Evolutionary conservation across 2,329 filamentous ascomycete genomes (phyloP).

Genomic region (Colletotrichum abscissum): DNA sequence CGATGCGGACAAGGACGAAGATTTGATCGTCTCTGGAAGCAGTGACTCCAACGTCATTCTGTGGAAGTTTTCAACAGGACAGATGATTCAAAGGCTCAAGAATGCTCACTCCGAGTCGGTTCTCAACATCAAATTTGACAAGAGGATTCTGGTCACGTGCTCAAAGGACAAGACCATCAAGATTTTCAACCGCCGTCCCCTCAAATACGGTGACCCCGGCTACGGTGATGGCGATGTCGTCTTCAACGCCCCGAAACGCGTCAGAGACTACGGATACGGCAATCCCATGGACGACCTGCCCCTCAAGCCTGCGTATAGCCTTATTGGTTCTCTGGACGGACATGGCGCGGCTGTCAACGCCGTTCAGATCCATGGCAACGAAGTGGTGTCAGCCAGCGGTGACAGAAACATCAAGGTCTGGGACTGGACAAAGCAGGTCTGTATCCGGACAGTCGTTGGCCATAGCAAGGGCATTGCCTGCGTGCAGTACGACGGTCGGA

Average conservation of each 20-base stretch:
- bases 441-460: slow-evolving; percentile 82
- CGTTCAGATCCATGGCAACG: slow-evolving; percentile 86
- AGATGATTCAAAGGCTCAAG: slow-evolving; percentile 80
- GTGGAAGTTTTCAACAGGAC: slow-evolving; percentile 92
- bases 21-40: slow-evolving; percentile 94
- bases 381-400: slow-evolving; percentile 94
- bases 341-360: slow-evolving; percentile 95
- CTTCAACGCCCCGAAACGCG: slow-evolving; percentile 62
- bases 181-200: slow-evolving; percentile 84
- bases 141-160: slow-evolving; percentile 91
- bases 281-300: slow-evolving; percentile 58
- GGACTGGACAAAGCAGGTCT: slow-evolving; percentile 85
- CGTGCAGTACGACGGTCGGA: slow-evolving; percentile 93
- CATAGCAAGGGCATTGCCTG: slow-evolving; percentile 97
- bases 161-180: slow-evolving; percentile 98
- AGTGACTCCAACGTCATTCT: slow-evolving; percentile 92
- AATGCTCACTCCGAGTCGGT: slow-evolving; percentile 91
- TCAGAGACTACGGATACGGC: slow-evolving; percentile 67
- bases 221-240: slow-evolving; percentile 58
- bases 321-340: slow-evolving; percentile 83
- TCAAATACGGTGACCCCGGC: slow-evolving; percentile 71
- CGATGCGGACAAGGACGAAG: slow-evolving; percentile 86
- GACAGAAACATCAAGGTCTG: slow-evolving; percentile 95
- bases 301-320: slow-evolving; percentile 73
- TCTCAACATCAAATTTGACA: slow-evolving; percentile 91